A percentile compares a stretch with the other conserved stretches of the same genome.
These are phyloP conservation scores for Geotrichum aggregatum DNA, from an alignment of 1,139 yeast species.

Conservation along the genomic window DNA sequence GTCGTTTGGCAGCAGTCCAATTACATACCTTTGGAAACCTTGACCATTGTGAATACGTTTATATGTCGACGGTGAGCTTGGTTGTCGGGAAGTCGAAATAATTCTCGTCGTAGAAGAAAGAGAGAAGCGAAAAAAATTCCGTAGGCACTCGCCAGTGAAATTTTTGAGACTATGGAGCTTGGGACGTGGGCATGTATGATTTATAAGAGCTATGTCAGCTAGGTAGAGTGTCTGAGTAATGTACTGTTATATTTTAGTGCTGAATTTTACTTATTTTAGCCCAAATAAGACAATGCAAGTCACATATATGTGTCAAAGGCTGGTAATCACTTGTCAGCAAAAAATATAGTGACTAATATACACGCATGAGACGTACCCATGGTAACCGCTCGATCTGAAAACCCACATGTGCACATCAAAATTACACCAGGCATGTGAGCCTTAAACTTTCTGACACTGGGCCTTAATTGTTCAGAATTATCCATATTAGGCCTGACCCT, in stretches of 20 bases:
- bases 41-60: conserved; percentile 33
- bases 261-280: neutral
- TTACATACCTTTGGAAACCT: conserved; percentile 37
- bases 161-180: neutral
- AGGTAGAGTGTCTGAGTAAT: neutral
- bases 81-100: conserved; percentile 14
- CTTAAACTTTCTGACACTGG: too few relatives aligned
- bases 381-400: too few relatives aligned
- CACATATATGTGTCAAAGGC: neutral
- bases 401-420: neutral
- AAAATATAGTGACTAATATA: too few relatives aligned
- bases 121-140: conserved; percentile 10
- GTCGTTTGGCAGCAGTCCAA: neutral
- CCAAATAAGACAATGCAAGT: conserved; percentile 4
- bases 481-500: too few relatives aligned
- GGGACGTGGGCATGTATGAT: neutral
- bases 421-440: neutral
- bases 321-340: too few relatives aligned
- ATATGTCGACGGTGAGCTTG: conserved; percentile 20
- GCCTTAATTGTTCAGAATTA: too few relatives aligned
- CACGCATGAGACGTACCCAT: neutral
- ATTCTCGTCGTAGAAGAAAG: conserved; percentile 17
- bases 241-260: neutral
- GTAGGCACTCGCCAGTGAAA: neutral
- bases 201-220: neutral